These are phyloP conservation scores for Eimeria sp. DNA, from an alignment of 169 alveolate genomes.

Conservation along the genomic window DNA sequence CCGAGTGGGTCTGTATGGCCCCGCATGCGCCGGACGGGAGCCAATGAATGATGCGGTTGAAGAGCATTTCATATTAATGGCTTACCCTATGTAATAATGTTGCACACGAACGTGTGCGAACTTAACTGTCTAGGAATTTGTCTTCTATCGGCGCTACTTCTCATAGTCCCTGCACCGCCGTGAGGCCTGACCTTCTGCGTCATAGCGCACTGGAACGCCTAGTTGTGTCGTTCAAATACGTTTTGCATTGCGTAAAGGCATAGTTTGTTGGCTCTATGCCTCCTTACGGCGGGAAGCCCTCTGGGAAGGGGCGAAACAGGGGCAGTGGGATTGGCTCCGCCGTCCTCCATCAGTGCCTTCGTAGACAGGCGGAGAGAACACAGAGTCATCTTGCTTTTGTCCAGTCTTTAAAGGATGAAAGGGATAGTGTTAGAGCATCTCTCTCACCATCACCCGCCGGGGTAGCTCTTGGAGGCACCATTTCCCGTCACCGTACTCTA, in stretches of 20 bases:
- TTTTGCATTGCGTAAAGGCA: neutral
- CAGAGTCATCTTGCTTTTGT: constrained; percentile 26
- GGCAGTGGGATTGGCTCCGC: constrained; percentile 46
- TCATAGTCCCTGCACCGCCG: neutral
- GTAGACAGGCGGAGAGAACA: constrained; percentile 20
- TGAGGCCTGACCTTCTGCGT: neutral
- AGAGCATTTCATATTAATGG: neutral
- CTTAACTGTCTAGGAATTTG: neutral
- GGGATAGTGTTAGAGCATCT: neutral
- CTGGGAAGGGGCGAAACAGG: constrained; percentile 9
- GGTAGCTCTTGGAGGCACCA: constrained; percentile 39
- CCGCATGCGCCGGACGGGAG: neutral
- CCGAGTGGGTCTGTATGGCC: neutral
- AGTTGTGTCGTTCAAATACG: neutral
- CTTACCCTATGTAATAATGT: neutral
- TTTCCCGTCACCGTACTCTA: constrained; percentile 44
- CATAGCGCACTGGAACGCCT: neutral
- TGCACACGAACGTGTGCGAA: neutral
- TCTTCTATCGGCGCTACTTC: neutral
- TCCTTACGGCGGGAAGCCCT: constrained; percentile 33
- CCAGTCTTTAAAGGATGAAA: constrained; percentile 19
- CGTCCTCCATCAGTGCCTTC: constrained; percentile 63
- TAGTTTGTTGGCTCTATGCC: constrained; percentile 11
- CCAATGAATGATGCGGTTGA: neutral
- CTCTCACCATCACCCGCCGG: neutral